Percentiles rank a stretch among this genome's conserved stretches.
Conservation (phyloP, 805 yeast genomes). For the Ogataea nakhonphanomensis region DNA sequence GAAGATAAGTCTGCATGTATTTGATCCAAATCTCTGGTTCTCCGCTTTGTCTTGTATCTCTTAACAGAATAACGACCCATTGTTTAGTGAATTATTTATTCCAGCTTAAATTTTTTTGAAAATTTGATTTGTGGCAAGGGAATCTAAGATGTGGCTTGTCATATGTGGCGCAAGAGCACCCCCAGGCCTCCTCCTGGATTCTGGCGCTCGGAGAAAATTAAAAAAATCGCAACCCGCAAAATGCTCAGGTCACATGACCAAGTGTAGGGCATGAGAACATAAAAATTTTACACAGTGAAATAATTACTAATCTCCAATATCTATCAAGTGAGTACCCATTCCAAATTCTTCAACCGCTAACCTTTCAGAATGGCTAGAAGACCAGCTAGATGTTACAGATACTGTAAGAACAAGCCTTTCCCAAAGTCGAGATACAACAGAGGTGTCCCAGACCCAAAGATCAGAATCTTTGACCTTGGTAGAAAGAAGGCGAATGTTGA, state of each 20-base stretch:
- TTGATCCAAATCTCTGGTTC: conserved; percentile 79
- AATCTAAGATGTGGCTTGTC: too few relatives aligned
- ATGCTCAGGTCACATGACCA: conserved; percentile 5
- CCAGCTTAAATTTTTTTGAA: neutral
- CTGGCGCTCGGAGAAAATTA: too few relatives aligned
- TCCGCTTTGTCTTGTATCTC: conserved; percentile 86
- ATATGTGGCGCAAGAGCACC: neutral
- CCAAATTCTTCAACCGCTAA: conserved; percentile 5
- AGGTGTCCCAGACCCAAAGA: conserved; percentile 99
- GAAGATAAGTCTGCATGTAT: conserved; percentile 72
- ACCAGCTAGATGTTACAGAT: conserved; percentile 99
- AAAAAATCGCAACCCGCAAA: too few relatives aligned
- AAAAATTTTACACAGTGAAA: conserved; percentile 6
- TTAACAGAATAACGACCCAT: conserved; percentile 90
- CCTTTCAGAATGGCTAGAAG: conserved; percentile 94
- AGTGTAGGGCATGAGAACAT: conserved; percentile 2
- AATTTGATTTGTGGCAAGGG: conserved; percentile 5
- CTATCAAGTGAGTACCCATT: conserved; percentile 8
- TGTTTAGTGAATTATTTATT: neutral
- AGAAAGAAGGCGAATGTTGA: conserved; percentile 99
- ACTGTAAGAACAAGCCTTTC: conserved; percentile 99
- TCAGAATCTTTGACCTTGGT: conserved; percentile 98
- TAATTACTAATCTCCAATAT: conserved; percentile 10
- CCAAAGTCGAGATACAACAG: conserved; percentile 99
- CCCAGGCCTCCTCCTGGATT: too few relatives aligned